Conservation (phyloP, 805 yeast genomes). For the Candida ortonii region DNA sequence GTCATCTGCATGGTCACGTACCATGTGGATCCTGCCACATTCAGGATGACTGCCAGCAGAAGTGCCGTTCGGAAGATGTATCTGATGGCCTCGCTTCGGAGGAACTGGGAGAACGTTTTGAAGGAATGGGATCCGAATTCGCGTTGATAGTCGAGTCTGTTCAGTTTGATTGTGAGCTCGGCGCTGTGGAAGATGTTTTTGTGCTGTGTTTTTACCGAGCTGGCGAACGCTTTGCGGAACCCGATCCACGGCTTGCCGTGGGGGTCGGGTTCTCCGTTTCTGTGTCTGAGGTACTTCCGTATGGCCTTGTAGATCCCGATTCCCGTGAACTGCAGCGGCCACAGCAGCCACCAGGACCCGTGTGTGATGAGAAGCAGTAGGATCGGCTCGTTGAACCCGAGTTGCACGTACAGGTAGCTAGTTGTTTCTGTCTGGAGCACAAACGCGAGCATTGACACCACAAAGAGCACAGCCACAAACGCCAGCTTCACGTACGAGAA, state of each 20-base stretch:
- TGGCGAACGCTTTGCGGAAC: conserved; percentile 29
- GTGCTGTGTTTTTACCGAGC: conserved; percentile 43
- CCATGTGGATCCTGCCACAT: conserved; percentile 81
- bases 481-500: conserved; percentile 37
- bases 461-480: conserved; percentile 46
- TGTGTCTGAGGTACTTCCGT: conserved; percentile 24
- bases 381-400: conserved; percentile 66
- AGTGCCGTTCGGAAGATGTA: conserved; percentile 45
- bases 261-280: conserved; percentile 19
- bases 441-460: conserved; percentile 55
- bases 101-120: conserved; percentile 32
- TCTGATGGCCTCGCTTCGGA: conserved; percentile 43
- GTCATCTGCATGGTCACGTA: conserved; percentile 78
- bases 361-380: conserved; percentile 67
- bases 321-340: conserved; percentile 62
- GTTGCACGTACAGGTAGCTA: conserved; percentile 55
- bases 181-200: conserved; percentile 39
- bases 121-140: conserved; percentile 32
- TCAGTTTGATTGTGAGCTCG: conserved; percentile 31
- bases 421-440: conserved; percentile 81
- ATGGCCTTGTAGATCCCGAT: conserved; percentile 48
- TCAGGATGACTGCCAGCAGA: conserved; percentile 54
- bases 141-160: conserved; percentile 30
- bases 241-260: conserved; percentile 33
- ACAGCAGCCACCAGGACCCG: conserved; percentile 69